Conservation (phyloP, 495 filamentous ascomycete genomes). For the Trichocladium antarcticum region DNA sequence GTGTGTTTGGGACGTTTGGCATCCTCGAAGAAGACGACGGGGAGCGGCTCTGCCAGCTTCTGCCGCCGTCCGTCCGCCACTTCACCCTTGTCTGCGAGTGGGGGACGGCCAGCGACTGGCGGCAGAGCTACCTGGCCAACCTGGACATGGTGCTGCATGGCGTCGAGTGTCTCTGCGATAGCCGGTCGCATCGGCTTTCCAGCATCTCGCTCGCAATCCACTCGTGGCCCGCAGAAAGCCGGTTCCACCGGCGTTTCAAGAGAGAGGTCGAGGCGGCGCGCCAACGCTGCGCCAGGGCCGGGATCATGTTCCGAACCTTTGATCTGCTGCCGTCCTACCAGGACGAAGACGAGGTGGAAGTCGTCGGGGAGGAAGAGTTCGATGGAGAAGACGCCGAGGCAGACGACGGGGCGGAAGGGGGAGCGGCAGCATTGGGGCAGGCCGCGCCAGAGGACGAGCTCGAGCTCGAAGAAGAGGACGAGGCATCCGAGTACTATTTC, state of each 20-base stretch:
- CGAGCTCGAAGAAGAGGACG: conserved; percentile 29
- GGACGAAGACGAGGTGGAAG: conserved; percentile 24
- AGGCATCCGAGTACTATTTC: conserved; percentile 29
- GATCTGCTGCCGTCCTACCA: conserved; percentile 24
- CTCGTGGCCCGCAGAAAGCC: conserved; percentile 27
- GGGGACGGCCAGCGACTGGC: conserved; percentile 26
- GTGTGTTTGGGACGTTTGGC: conserved; percentile 26
- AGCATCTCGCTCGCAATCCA: conserved; percentile 26
- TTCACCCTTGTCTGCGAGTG: conserved; percentile 28
- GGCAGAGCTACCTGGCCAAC: conserved; percentile 25
- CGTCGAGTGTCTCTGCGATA: conserved; percentile 20
- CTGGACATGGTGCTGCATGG: conserved; percentile 28
- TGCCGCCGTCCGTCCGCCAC: conserved; percentile 20
- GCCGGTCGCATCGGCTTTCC: conserved; percentile 11
- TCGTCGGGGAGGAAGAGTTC: conserved; percentile 10
- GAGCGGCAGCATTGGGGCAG: conserved; percentile 3
- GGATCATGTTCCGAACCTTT: conserved; percentile 23
- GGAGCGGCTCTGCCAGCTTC: conserved; percentile 23
- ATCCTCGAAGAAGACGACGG: conserved; percentile 28
- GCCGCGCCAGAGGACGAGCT: conserved; percentile 1
- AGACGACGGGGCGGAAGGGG: conserved; percentile 3
- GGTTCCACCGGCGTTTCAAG: conserved; percentile 23
- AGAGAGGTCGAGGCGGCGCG: conserved; percentile 22
- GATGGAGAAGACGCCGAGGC: conserved; percentile 12
- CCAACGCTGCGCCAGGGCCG: conserved; percentile 16